Conservation (phyloP, 2,329 filamentous ascomycete species). For the Penicillium hordei region DNA sequence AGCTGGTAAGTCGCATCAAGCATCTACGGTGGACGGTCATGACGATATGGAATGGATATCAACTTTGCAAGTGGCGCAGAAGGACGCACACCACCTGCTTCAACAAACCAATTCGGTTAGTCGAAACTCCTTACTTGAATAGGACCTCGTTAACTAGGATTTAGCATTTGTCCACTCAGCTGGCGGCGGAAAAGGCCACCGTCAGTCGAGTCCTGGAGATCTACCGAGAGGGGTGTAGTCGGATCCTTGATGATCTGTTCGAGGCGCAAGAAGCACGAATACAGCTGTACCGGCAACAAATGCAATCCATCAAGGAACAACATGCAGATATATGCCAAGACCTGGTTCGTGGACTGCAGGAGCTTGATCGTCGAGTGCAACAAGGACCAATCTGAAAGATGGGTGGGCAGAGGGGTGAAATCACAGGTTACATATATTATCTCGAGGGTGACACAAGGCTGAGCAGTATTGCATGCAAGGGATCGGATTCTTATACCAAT, state of each 20-base stretch:
- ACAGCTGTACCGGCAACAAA: slow-evolving; percentile 31
- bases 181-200: slow-evolving; percentile 49
- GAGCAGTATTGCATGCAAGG: neutral
- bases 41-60: slow-evolving; percentile 21
- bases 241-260: slow-evolving; percentile 46
- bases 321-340: slow-evolving; percentile 31
- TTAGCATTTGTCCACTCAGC: slow-evolving; percentile 46
- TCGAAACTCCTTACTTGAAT: neutral
- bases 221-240: slow-evolving; percentile 46
- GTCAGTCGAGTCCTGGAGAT: slow-evolving; percentile 46
- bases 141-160: neutral
- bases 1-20: neutral
- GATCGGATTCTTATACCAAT: neutral
- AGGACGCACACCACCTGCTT: slow-evolving; percentile 26
- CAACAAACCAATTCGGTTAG: slow-evolving; percentile 33
- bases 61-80: slow-evolving; percentile 20
- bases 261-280: slow-evolving; percentile 42
- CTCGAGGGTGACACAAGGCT: neutral
- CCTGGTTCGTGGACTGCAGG: slow-evolving; percentile 32
- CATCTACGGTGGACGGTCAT: neutral
- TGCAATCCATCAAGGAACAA: slow-evolving; percentile 30
- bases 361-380: slow-evolving; percentile 26
- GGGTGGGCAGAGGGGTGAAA: neutral
- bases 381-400: slow-evolving; percentile 10
- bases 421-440: neutral